A percentile compares a stretch with the other conserved stretches of the same genome.
Evolutionary conservation across 176 grass and related monocot genomes (phyloP).

Genomic region (Eragrostis nindensis): DNA sequence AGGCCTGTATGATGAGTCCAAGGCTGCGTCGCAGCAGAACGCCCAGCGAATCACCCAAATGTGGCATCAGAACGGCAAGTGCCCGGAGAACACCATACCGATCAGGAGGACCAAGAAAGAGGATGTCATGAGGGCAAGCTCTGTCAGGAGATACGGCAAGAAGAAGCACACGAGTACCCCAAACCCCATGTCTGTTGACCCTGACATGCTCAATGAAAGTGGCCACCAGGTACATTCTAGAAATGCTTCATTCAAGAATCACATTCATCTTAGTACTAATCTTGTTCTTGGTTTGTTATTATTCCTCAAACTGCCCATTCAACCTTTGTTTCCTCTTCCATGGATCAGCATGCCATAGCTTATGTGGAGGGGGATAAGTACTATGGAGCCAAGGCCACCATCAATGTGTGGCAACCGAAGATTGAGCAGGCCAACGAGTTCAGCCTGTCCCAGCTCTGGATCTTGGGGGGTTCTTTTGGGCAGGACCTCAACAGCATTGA

Average conservation of each 20-base stretch:
- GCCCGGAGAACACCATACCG: slow-evolving; percentile 63
- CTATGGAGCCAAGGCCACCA: slow-evolving; percentile 81
- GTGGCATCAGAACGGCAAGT: slow-evolving; percentile 66
- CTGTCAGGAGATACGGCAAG: slow-evolving; percentile 62
- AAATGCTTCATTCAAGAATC: slow-evolving; percentile 15
- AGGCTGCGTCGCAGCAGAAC: slow-evolving; percentile 48
- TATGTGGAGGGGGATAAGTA: slow-evolving; percentile 86
- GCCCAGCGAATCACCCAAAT: slow-evolving; percentile 44
- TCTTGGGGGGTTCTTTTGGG: slow-evolving; percentile 74
- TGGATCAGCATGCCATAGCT: slow-evolving; percentile 74
- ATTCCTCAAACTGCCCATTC: not conserved
- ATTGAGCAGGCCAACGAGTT: slow-evolving; percentile 76
- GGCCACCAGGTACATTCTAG: slow-evolving; percentile 68
- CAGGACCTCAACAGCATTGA: slow-evolving; percentile 91
- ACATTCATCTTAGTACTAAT: not conserved
- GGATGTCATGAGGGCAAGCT: slow-evolving; percentile 65
- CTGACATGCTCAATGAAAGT: slow-evolving; percentile 72
- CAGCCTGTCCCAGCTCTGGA: slow-evolving; percentile 89
- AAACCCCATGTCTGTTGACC: slow-evolving; percentile 55
- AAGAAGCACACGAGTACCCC: slow-evolving; percentile 53
- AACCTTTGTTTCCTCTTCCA: slow-evolving; percentile 14
- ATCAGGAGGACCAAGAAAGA: slow-evolving; percentile 69
- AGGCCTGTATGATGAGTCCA: slow-evolving; percentile 61
- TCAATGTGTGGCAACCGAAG: slow-evolving; percentile 87
- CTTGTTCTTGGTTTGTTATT: not conserved